phyloP scores from a whole-genome alignment of 352 stramenopile genomes.

The Pythium rishiriense region DNA sequence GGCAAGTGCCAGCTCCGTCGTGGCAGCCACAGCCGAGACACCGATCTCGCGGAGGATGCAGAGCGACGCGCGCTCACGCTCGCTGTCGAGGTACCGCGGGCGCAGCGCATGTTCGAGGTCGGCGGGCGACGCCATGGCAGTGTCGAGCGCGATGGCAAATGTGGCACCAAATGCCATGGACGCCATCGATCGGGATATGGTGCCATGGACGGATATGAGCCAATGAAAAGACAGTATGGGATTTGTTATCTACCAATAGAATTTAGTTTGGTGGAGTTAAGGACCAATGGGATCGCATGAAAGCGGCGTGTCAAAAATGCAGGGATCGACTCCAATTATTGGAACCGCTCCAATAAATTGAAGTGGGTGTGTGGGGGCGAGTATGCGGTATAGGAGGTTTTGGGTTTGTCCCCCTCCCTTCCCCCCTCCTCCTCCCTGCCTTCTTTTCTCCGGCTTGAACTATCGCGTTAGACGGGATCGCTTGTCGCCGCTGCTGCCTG shows the following conservation, averaged over 20 bases:
- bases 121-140: constrained; percentile 5
- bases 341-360: background rate
- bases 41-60: constrained; percentile 56
- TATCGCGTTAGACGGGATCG: constrained; percentile 28
- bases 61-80: constrained; percentile 56
- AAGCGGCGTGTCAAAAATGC: background rate
- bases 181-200: background rate
- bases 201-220: constrained; percentile 4
- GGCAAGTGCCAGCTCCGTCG: background rate
- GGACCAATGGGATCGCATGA: background rate
- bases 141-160: background rate
- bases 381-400: constrained; percentile 13
- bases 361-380: background rate
- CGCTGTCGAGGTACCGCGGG: constrained; percentile 64
- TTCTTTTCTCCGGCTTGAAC: constrained; percentile 26
- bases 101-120: constrained; percentile 42
- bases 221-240: constrained; percentile 4
- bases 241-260: constrained; percentile 6
- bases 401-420: constrained; percentile 1
- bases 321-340: background rate
- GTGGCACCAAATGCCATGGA: background rate
- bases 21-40: constrained; percentile 30
- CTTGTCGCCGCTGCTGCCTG: constrained; percentile 9
- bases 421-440: background rate
- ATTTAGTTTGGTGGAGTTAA: background rate